Evolutionary conservation across 2,329 filamentous ascomycete species (phyloP).

Genomic region (Penicillium sp.): DNA sequence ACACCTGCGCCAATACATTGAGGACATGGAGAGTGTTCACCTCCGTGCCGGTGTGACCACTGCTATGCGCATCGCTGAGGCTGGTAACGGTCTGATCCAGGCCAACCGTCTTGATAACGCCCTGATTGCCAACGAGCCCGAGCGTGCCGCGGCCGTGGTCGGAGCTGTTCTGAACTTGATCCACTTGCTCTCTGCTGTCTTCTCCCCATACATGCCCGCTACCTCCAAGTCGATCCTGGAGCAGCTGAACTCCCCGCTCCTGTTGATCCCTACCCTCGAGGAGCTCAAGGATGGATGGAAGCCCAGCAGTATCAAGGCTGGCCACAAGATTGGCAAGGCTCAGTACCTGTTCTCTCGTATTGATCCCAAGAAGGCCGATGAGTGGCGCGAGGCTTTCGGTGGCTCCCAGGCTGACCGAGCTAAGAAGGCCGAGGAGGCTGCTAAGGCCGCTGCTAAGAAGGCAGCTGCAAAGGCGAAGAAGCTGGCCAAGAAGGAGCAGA

Average conservation of each 20-base stretch:
- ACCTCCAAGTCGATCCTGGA: conserved; percentile 72
- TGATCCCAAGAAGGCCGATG: conserved; percentile 74
- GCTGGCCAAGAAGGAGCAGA: conserved; percentile 39
- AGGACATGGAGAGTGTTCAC: conserved; percentile 61
- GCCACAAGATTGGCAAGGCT: conserved; percentile 79
- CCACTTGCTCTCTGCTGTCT: conserved; percentile 74
- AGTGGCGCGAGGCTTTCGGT: conserved; percentile 77
- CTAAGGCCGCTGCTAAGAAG: conserved; percentile 40
- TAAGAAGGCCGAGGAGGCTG: conserved; percentile 63
- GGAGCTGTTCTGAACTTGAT: conserved; percentile 82
- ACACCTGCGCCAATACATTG: conserved; percentile 56
- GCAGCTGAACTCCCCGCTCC: conserved; percentile 66
- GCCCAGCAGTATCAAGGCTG: conserved; percentile 59
- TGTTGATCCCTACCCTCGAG: conserved; percentile 59
- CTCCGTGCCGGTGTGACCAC: conserved; percentile 56
- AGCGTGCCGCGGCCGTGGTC: conserved; percentile 63
- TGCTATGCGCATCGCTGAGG: conserved; percentile 58
- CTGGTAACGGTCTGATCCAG: conserved; percentile 62
- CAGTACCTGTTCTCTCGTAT: conserved; percentile 82
- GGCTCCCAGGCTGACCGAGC: conserved; percentile 66
- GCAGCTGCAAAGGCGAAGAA: conserved; percentile 37
- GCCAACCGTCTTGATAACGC: conserved; percentile 62
- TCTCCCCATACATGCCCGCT: conserved; percentile 83
- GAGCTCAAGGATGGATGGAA: conserved; percentile 62
- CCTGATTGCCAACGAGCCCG: conserved; percentile 59